Base-by-base conservation (phyloP, 164 flowering plant genomes). In the Dillenia turbinata region DNA sequence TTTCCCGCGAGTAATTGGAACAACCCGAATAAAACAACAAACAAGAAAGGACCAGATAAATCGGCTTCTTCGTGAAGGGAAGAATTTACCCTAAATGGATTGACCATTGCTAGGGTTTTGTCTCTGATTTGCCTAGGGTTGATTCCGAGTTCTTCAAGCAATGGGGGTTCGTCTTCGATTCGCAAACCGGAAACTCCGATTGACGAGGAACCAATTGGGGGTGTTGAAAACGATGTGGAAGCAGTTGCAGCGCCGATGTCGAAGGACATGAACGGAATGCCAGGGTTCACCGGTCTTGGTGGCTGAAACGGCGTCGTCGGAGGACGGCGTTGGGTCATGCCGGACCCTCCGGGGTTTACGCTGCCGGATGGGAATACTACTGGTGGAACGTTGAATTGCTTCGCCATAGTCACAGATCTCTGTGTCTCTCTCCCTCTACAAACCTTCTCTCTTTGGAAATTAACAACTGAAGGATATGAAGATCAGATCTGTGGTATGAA, bases 131-230 rank as follows among this genome's bases (percentile, higher is more conserved):
- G 96, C 26, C 77, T 82, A 0, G 98, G 86, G 70, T 90, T 87
- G 63, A 90, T 90, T 12, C 95, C 98, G 46, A 92, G 87, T 56
- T 92, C 98, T 73, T 92, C 98, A 6, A 92, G 83, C n/a, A 88
- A 77, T 8, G 96, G 90, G 43, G 76, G 92, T 70, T 89, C 96
- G 62, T 85, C 93, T 14, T 85, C 92, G 75, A 90, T 86, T 2
- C 71, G 75, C 5, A 57, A 43, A 12, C 71, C 66, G 22, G 62
- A 33, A 2, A 69, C 73, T 2, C 56, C 60, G 49, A 33, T 68
- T 74, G 56, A 72, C 65, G 52, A 64, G 73, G 47, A 70, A 60
- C 46, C 40, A 33, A 44, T 11, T 15, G 66, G 66, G 2, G 79
- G 86, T 4, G 82, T 22, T 8, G 81, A 73, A 54, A 76, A 57